These are phyloP conservation scores for Xylaria bambusicola DNA, from an alignment of 495 filamentous ascomycete genomes.

Conservation along the genomic window DNA sequence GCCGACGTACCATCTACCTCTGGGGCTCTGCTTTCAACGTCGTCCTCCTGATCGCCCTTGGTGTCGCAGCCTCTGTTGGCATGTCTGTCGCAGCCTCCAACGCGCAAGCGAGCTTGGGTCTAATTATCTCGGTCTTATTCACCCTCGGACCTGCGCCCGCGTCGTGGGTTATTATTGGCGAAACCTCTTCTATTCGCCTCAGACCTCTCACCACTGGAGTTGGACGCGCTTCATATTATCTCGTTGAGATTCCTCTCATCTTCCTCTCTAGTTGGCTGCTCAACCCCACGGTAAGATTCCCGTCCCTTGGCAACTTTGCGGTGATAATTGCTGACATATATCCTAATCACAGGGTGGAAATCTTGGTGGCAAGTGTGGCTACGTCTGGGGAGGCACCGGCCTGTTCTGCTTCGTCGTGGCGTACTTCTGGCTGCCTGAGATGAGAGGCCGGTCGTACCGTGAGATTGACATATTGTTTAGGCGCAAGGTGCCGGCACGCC, in stretches of 20 bases:
- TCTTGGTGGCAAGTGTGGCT: conserved; percentile 56
- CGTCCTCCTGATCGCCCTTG: conserved; percentile 42
- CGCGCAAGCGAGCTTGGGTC: conserved; percentile 55
- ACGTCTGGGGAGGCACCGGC: conserved; percentile 37
- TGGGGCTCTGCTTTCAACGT: conserved; percentile 45
- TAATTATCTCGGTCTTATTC: conserved; percentile 59
- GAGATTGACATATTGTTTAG: conserved; percentile 45
- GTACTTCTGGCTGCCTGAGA: conserved; percentile 38
- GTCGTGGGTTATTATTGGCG: conserved; percentile 60
- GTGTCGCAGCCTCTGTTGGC: conserved; percentile 49
- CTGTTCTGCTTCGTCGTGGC: conserved; percentile 34
- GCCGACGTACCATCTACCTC: conserved; percentile 51
- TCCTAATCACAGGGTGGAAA: conserved; percentile 37
- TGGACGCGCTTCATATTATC: conserved; percentile 54
- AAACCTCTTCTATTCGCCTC: conserved; percentile 59
- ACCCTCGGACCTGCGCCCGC: conserved; percentile 53
- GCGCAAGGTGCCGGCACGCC: conserved; percentile 51
- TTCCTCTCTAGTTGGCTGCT: conserved; percentile 54
- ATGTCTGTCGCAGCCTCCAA: conserved; percentile 34
- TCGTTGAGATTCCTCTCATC: conserved; percentile 57
- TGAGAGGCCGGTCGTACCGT: conserved; percentile 37
- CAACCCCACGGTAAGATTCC: conserved; percentile 36
- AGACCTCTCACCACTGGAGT: conserved; percentile 59
- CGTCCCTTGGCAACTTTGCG: conserved; percentile 15
- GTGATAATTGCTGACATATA: conserved; percentile 26